These are phyloP conservation scores for Ogataea pini DNA, from an alignment of 805 yeast species.

Conservation along the genomic window DNA sequence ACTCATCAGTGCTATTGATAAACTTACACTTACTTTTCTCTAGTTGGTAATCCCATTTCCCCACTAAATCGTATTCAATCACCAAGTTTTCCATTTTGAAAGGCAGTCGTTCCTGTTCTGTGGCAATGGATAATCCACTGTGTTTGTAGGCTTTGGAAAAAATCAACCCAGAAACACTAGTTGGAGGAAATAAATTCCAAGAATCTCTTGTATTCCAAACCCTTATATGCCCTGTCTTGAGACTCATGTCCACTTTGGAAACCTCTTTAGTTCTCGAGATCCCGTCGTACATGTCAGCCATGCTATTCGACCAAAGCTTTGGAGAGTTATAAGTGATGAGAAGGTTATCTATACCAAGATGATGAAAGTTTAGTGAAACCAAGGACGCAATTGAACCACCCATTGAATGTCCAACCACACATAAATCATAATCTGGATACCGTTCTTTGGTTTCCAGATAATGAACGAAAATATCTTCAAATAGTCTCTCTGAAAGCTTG, in stretches of 20 bases:
- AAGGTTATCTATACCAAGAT: conserved; percentile 16
- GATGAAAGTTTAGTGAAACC: conserved; percentile 21
- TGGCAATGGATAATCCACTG: conserved; percentile 25
- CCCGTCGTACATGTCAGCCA: conserved; percentile 24
- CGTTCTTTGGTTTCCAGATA: conserved; percentile 13
- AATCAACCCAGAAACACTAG: conserved; percentile 12
- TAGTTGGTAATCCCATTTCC: conserved; percentile 25
- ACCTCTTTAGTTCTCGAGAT: conserved; percentile 17
- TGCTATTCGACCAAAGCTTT: conserved; percentile 22
- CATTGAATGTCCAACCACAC: conserved; percentile 25
- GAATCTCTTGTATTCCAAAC: conserved; percentile 28
- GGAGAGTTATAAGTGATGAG: conserved; percentile 25
- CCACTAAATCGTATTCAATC: conserved; percentile 22
- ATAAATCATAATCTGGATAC: conserved; percentile 19
- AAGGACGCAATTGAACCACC: conserved; percentile 27
- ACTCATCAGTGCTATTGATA: conserved; percentile 19
- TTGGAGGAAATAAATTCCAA: conserved; percentile 25
- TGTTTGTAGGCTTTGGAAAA: conserved; percentile 21
- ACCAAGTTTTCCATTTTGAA: conserved; percentile 15
- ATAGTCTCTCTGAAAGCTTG: conserved; percentile 22
- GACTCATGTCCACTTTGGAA: conserved; percentile 9
- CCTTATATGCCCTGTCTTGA: conserved; percentile 22
- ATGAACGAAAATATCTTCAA: conserved; percentile 21
- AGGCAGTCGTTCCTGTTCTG: conserved; percentile 18
- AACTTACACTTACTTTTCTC: conserved; percentile 21